Evolutionary conservation across 805 yeast species (phyloP), one percentile per base, ranked within the genome.

Genomic region (Komagataella pseudopastoris): DNA sequence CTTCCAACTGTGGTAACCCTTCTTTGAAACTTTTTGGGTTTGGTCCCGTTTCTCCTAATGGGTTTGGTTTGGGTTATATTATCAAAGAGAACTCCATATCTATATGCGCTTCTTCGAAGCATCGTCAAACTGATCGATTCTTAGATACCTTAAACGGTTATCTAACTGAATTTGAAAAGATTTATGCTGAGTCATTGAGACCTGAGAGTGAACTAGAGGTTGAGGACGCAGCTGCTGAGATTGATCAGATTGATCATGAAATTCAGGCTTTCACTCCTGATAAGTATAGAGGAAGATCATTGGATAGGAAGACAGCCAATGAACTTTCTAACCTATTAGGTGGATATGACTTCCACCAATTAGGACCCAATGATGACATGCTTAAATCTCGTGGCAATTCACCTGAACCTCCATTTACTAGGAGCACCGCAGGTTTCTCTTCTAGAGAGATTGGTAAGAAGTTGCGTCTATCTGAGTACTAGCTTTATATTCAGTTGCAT

Each of bases 1-100:
- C 93, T 4, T 81, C 90, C 16, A 89, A 89, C 65, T 89, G 97
- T 69, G 96, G 96, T 44, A 89, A 89, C 63, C 95, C 96, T 5
- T 85, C 96, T 1, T 71, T 89, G 52, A 81, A 85, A 55, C 72
- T 84, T 49, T 89, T 89, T 70, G 97, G 97, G 0, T 89, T 89
- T 61, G 95, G 96, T 3, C 96, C 97, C 2, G 90, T 88, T 1
- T 74, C 85, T 12, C 84, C 88, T 49, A 90, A 87, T 60, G 97
- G 97, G 2, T 88, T 84, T 65, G 96, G 96, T n/a, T 76, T 89
- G 44, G 96, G 96, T 4, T 89, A 89, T 63, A 87, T 89, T 57
- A 84, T 89, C 58, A 88, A 90, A 64, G 78, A 73, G 46, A 86
- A 88, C 60, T 80, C 88, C 18, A 78, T 89, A 23, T 78, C 89